Percentiles rank a stretch among this genome's conserved stretches.
Evolutionary conservation across 2,329 filamentous ascomycete genomes (phyloP).

Genomic region (Fusarium circinatum): DNA sequence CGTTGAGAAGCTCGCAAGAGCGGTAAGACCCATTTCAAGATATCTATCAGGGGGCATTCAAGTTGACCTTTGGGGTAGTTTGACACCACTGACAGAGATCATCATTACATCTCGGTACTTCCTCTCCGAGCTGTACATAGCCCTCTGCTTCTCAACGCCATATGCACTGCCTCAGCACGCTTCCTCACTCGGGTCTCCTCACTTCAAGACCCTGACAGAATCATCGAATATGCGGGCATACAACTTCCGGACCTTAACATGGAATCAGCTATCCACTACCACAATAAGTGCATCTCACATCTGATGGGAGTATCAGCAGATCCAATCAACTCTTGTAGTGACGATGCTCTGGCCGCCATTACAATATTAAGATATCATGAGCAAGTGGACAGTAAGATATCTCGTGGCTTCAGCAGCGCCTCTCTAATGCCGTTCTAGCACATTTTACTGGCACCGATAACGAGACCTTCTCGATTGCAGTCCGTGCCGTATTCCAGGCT

Average conservation of each 20-base stretch:
- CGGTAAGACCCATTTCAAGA: background rate
- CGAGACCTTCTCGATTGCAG: background rate
- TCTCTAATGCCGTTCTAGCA: too few species aligned
- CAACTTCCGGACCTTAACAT: rapidly evolving
- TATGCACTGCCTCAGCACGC: background rate
- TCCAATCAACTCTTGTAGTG: background rate
- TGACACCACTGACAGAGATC: rapidly evolving
- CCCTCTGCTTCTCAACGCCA: background rate
- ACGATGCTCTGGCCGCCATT: background rate
- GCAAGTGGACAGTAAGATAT: background rate
- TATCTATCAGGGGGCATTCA: background rate
- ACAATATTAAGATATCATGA: background rate
- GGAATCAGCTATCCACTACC: background rate
- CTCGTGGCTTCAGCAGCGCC: too few species aligned
- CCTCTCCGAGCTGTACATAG: background rate
- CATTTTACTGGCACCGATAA: background rate
- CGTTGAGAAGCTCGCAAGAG: background rate
- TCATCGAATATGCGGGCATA: rapidly evolving
- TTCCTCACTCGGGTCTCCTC: background rate
- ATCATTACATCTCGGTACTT: background rate
- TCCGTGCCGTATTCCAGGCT: background rate
- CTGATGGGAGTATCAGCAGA: rapidly evolving
- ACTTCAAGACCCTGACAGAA: rapidly evolving
- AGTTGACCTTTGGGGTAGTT: background rate
- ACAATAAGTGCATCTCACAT: background rate